Evolutionary conservation across 495 filamentous ascomycete species (phyloP), one percentile per base, ranked within the genome.

Genomic region (Lineolata rhizophorae): DNA sequence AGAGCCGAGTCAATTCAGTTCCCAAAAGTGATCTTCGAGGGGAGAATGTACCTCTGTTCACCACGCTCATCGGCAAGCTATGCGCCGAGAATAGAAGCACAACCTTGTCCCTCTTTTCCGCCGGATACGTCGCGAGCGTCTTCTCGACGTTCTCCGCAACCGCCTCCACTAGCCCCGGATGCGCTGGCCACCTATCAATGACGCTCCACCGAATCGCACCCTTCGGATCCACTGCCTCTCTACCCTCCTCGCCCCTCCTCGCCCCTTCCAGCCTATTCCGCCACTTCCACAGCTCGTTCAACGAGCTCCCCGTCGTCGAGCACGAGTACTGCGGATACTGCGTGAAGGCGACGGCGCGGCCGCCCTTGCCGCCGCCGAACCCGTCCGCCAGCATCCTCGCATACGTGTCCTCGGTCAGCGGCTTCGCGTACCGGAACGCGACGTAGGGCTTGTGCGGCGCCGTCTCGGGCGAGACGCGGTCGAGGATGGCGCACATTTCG

Each of bases 241-340:
- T 60, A 24, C 58, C 55, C 18, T 14, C 18, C 3, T 29, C 18
- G 9, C 19, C 31, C 9, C 51, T 50, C 27, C 60, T 57, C 53
- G 77, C 79, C 4, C 76, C 76, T 57, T 99, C 90, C 36, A 94
- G 52, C 38, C 83, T 67, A 42, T 76, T 76, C 35, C 82, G 62
- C 78, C 83, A 90, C 53, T 84, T 91, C 90, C 90, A 99, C 26
- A 99, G 49, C 56, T 99, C 90, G 45, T 95, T 99, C 32, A 99
- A 51, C 29, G 78, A 87, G 53, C 81, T 91, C 21, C 90, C 90
- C 1, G 90, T 99, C 4, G 90, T 99, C 16, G 81, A 91, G 54
- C 90, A 99, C n/a, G 78, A 87, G 50, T 99, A 99, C 49, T 99
- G 90, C 14, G 90, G 90, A 43, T 99, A 99, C 50, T 99, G 90